Evolutionary conservation across 2,329 filamentous ascomycete species (phyloP), one percentile per base, ranked within the genome.

Genomic region (Chaetomiaceae sp.): DNA sequence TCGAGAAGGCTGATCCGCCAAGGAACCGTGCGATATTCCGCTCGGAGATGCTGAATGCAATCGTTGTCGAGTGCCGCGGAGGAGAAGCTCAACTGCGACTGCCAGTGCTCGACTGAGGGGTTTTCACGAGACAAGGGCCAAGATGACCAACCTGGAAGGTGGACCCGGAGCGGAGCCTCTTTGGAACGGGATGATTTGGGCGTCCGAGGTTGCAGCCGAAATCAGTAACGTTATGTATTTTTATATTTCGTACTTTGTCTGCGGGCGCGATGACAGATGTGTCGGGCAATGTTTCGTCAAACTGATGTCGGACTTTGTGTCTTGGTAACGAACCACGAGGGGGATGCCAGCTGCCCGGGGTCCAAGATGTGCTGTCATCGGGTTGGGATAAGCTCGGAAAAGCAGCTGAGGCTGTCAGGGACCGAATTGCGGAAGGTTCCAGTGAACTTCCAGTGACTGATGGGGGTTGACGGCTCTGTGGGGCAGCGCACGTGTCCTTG

Each of bases 91-190:
- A 49, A 53, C 45, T 47, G 47, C 19, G 40, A 46, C 27, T 12
- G n/a, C n/a, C n/a, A n/a, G n/a, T n/a, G 38, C 45, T 17, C 6
- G 48, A 44, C 38, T 59, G 54, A 57, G 57, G 57, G 57, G 54
- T 59, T 59, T 59, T 57, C 52, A 56, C 54, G 52, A 54, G 45
- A 55, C 34, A 47, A 46, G 43, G 38, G 51, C 54, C 45, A 54
- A 45, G 51, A 23, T 15, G 47, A 27, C 33, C 38, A 17, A 51
- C 39, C 53, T 56, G 56, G 56, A 47, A 12, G 27, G 27, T 31
- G 27, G 27, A 12, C 27, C 42, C 47, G 39, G 37, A 31, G 57
- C 44, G 54, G 54, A 56, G 51, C 12, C 33, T n/a, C 19, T 19
- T 42, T 17, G 48, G 17, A 27, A 33, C 14, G 39, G 48, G 22